Evolutionary conservation across 2,329 filamentous ascomycete genomes (phyloP), one percentile per base, ranked within the genome.

Genomic region (Pseudogymnoascus sp.): DNA sequence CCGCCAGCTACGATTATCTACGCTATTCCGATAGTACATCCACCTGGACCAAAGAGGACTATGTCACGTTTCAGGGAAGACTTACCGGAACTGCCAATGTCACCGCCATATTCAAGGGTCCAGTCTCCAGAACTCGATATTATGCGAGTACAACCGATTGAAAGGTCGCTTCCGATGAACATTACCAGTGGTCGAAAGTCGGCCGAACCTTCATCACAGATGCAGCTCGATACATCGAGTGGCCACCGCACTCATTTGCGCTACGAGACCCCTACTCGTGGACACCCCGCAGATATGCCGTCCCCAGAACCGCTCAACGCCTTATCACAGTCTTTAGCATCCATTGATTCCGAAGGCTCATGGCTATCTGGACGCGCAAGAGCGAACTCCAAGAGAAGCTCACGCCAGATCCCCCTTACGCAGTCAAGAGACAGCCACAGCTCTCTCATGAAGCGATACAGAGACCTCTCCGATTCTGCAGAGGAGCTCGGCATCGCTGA

Each of bases 61-160:
- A 88, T 90, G 75, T 97, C 93, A 38, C 93, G 91, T 62, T 97
- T 97, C 77, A 85, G 90, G 59, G 93, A 97, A 77, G 92, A 97
- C 71, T 81, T 97, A 11, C 93, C 92, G 3, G 93, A 97, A 71
- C 82, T 91, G 60, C 89, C 91, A 1, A 75, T 93, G 11, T 95
- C 92, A n/a, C 91, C 91, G 8, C 90, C 92, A 7, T 88, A 91
- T 65, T 96, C 92, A 0, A 83, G 89, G 25, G 78, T 93, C 25
- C 88, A 91, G 65, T 93, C 91, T 0, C 90, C 90, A 0, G 90
- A 92, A 68, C 83, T 80, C 9, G 83, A 85, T 12, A 40, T 63
- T 16, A 64, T 70, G 4, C 69, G 71, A n/a, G 69, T 70, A 4
- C 75, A 74, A 60, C 74, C 75, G 1, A 76, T 79, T 25, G 62